Base-by-base conservation (phyloP, 371 early-diverging fungal species). In the Mortierella sp. region DNA sequence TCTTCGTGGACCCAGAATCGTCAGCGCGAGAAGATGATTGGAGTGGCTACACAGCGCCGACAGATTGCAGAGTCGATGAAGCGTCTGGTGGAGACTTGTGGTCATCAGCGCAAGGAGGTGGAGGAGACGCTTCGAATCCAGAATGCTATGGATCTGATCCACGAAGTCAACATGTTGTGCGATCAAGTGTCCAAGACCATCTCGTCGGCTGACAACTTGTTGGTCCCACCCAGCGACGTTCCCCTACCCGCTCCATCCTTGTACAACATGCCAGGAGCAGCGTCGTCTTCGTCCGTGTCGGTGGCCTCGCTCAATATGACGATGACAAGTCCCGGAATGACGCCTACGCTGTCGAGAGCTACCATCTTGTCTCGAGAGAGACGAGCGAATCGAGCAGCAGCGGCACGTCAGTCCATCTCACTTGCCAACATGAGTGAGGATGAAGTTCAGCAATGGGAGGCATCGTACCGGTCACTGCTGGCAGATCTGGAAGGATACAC, bases 371-470 rank as follows among this genome's bases (percentile, higher is more conserved):
- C 71, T 1, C 48, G 54, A 29, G 63, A 66, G 29, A 19, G 67
- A 24, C 54, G 67, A 5, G 46, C 67, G n/a, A 67, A 67, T 2
- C 54, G 63, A 34, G 34, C 34, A 2, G 81, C 81, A 17, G 72
- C 81, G 22, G 50, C 51, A 21, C 79, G 78, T 39, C 77, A 74
- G 24, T 81, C 81, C 2, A 79, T 84, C 16, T 88, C 86, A 57
- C 63, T 89, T 10, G 84, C 87, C 47, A 82, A 85, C 3, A 58
- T 86, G 53, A 61, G 82, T 50, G 86, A 86, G 52, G 88, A 87
- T 52, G 63, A 87, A 19, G 85, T 85, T 44, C 84, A 85, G 0
- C 76, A 87, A 10, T 86, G 85, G 58, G 80, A 82, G 9, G 81
- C 86, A 45, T 84, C 83, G 61, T 83, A 85, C 41, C 88, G 86